Base-by-base conservation (phyloP, 2,329 filamentous ascomycete species). In the Botrytis deweyae region DNA sequence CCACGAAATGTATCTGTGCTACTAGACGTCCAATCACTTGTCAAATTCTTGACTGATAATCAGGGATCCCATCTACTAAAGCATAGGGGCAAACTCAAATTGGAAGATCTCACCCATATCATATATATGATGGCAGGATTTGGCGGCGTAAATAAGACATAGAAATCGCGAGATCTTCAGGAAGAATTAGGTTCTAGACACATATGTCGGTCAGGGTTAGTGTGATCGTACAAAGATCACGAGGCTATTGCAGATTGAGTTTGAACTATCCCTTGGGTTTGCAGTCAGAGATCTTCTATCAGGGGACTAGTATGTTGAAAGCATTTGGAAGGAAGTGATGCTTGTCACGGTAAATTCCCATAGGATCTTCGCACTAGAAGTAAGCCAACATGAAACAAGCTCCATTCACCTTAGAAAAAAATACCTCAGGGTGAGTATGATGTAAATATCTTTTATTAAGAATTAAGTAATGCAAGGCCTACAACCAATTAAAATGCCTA, bases 391-490 rank as follows among this genome's bases (percentile, higher is more conserved):
- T n/a, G 46, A 55, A 67, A 67, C 33, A 55, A 40, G n/a, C 25
- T 55, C 12, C 46, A 68, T 52, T 40, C 36, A n/a, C 33, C 12
- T 55, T 36, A 29, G 16, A n/a, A 20, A 55, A 1, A 40, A 40
- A 52, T 0, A 4, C 12, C 22, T 29, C 22, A 67, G 33, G 20
- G 9, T 12, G 14, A 33, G 20, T 55, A 55, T 68, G 16, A 55
- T 67, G 38, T 25, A 20, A 67, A 52, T 22, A 40, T 68, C 65
- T 68, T 25, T 68, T 68, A 68, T 68, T 68, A 68, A 55, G 46
- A 55, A 55, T 68, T 68, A 68, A 68, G 33, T 68, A 68, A 29
- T 22, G 46, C 38, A 40, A 68, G 12, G 25, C 65, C 36, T 29
- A 40, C 46, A 38, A 67, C 44, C 46, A 55, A 68, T n/a, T 42